Conservation (phyloP, 2,329 filamentous ascomycete species). For the Pseudopyricularia cyperi region DNA sequence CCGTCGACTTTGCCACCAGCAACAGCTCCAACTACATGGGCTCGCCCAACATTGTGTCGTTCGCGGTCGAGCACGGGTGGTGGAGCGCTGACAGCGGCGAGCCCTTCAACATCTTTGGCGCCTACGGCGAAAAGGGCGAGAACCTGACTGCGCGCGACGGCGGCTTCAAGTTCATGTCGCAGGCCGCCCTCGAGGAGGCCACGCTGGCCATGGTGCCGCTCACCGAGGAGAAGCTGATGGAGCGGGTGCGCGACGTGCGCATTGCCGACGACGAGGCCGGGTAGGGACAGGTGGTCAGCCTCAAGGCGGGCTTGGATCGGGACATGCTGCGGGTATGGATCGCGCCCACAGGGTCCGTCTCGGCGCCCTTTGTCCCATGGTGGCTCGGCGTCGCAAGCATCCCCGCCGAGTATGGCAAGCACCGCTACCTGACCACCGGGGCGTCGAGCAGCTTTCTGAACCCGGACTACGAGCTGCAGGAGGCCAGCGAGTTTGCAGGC, state of each 20-base stretch:
- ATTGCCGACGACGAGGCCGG: slow-evolving; percentile 2
- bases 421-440: slow-evolving; percentile 1
- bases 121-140: not conserved
- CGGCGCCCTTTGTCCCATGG: not conserved
- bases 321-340: not conserved
- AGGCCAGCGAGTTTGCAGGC: not conserved
- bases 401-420: not conserved
- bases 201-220: not conserved
- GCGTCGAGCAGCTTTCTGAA: not conserved
- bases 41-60: not conserved
- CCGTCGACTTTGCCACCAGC: slow-evolving; percentile 1
- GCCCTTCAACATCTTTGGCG: not conserved
- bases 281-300: not conserved
- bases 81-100: not conserved
- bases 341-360: not conserved
- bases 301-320: not conserved
- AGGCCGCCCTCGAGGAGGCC: not conserved
- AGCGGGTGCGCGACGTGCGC: not conserved
- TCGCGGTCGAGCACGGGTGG: not conserved
- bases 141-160: not conserved
- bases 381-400: not conserved
- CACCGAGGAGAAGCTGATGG: not conserved
- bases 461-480: slow-evolving; percentile 1
- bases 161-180: slow-evolving; percentile 1
- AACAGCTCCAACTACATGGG: not conserved